Base-by-base conservation (phyloP, 2,329 filamentous ascomycete genomes). In the Dactylellina drechsleri region DNA sequence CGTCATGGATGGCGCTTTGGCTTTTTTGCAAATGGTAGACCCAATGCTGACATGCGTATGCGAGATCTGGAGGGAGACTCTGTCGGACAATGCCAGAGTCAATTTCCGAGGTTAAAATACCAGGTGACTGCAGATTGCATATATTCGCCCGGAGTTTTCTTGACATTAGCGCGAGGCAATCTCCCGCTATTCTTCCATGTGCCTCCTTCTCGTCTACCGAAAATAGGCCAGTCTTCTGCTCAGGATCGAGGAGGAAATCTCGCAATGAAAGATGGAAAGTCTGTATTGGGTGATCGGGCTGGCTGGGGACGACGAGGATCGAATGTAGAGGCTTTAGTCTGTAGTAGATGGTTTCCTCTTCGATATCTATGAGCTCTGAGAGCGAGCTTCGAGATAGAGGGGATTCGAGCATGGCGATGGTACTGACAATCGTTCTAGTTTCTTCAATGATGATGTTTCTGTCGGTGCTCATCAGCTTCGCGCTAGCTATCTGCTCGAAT, bases 91-190 rank as follows among this genome's bases (percentile, higher is more conserved):
- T 73, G 23, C 76, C 26, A 13, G 54, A 58, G 26, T 79, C 72
- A 12, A 82, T 72, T 6, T 79, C 76, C 4, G 73, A 75, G 47
- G 77, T 78, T 41, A 50, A 53, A 36, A 43, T 80, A 26, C 80
- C 80, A 41, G 79, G 80, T 15, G 40, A n/a, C n/a, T 61, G 12
- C 0, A 83, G 62, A 3, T 66, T 65, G 72, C 82, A 84, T 1
- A 84, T 82, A 64, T 84, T 77, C 71, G 79, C 75, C 41, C 78
- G 81, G 0, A 85, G 78, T 3, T 47, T 77, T 23, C 41, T 57
- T 53, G 79, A 81, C 78, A 84, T 80, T 0, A 83, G 72, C 41
- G 80, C 45, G 18, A 85, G 64, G 76, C 83, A 85, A n/a, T 77
- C 31, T 13, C 41, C 64, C 0, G 81, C 81, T 0, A 84, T 66